Evolutionary conservation across 441 rosid genomes (phyloP).

Genomic region (Pelargonium myrrhifolium): DNA sequence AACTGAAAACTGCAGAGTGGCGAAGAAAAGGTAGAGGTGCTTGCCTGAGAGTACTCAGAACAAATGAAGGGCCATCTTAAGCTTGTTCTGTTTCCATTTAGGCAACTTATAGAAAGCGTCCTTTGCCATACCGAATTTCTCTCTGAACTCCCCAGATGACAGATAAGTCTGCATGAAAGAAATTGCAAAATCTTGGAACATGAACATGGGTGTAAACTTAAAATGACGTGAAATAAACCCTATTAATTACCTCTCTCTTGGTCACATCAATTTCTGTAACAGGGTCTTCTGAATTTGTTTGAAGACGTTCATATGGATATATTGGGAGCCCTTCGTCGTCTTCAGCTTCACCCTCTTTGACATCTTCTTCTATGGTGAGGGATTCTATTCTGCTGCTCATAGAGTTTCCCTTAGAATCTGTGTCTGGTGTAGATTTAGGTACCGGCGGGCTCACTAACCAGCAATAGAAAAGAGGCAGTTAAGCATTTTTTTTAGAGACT

Average conservation of each 20-base stretch:
- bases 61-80: constrained; percentile 72
- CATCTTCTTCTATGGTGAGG: constrained; percentile 74
- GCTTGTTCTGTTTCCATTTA: constrained; percentile 99
- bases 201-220: neutral
- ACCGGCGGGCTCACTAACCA: constrained; percentile 41
- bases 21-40: constrained; percentile 19
- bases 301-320: constrained; percentile 73
- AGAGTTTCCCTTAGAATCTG: constrained; percentile 45
- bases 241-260: constrained; percentile 64
- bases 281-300: constrained; percentile 56
- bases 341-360: constrained; percentile 77
- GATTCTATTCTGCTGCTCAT: constrained; percentile 62
- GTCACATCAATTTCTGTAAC: constrained; percentile 73
- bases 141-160: constrained; percentile 66
- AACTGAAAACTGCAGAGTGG: constrained; percentile 24
- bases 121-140: constrained; percentile 87
- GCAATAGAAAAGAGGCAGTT: neutral
- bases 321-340: constrained; percentile 78
- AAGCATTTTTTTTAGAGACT: neutral
- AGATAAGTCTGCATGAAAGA: constrained; percentile 63
- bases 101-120: constrained; percentile 77
- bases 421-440: constrained; percentile 40
- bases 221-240: constrained; percentile 7
- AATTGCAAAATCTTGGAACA: constrained; percentile 20
- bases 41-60: constrained; percentile 38